Evolutionary conservation across 148 eudicot genomes (phyloP).

Genomic region (Rhododendron griersonianum): DNA sequence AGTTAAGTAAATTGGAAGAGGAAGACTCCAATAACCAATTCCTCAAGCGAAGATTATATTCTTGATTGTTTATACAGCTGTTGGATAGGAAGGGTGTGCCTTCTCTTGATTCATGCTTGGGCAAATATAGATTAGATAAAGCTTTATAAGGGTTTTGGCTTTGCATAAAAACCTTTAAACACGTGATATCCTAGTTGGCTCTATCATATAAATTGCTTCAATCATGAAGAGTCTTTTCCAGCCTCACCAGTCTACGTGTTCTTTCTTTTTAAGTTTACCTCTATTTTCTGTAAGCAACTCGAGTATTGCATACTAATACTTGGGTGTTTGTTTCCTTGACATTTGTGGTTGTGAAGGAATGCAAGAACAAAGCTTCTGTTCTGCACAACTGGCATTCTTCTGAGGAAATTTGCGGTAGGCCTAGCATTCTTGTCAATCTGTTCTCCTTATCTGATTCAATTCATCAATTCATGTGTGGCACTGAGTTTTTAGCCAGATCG

Average conservation of each 20-base stretch:
- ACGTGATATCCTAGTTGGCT: neutral
- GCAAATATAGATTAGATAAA: neutral
- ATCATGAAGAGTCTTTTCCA: neutral
- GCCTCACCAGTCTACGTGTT: neutral
- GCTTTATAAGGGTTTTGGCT: neutral
- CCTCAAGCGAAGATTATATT: neutral
- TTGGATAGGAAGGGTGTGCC: neutral
- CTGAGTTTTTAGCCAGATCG: neutral
- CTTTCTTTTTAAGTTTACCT: neutral
- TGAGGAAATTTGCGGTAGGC: constrained; percentile 82
- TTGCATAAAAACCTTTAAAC: neutral
- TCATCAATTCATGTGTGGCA: neutral
- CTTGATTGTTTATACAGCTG: neutral
- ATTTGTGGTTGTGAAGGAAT: constrained; percentile 45
- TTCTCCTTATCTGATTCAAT: neutral
- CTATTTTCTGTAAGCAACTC: neutral
- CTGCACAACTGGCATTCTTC: constrained; percentile 96
- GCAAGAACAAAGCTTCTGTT: constrained; percentile 87
- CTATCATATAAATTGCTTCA: neutral
- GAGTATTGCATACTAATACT: neutral
- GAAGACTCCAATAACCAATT: neutral
- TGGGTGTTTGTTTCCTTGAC: constrained; percentile 6
- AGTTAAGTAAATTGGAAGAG: neutral
- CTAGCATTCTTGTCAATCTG: constrained; percentile 6
- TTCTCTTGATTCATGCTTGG: neutral